Evolutionary conservation across 2,329 filamentous ascomycete genomes (phyloP).

Genomic region (Sclerotinia subarctica): DNA sequence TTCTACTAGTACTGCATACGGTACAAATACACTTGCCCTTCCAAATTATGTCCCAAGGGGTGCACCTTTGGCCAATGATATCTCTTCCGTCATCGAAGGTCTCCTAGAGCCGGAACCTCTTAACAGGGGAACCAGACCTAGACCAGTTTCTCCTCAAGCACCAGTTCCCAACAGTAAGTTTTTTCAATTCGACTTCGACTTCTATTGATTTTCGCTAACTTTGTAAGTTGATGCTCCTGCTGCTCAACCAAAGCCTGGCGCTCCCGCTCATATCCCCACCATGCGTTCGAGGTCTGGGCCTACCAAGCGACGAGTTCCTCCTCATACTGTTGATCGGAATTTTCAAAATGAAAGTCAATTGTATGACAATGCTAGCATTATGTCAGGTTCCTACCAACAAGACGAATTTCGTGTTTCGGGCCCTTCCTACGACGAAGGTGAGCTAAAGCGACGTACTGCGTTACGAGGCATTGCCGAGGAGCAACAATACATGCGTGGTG

Average conservation of each 20-base stretch:
- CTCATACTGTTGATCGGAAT: constrained; percentile 27
- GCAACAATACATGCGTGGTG: constrained; percentile 18
- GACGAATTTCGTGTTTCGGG: constrained; percentile 16
- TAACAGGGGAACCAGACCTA: background rate
- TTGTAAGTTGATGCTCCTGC: background rate
- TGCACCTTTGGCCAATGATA: constrained; percentile 23
- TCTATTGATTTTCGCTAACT: background rate
- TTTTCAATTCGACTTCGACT: background rate
- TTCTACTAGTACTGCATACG: constrained; percentile 34
- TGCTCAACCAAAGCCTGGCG: background rate
- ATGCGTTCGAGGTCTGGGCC: constrained; percentile 11
- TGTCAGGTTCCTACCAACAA: constrained; percentile 27
- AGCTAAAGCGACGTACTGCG: constrained; percentile 12
- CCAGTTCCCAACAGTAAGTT: constrained; percentile 7
- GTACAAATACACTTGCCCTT: constrained; percentile 30
- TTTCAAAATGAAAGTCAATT: constrained; percentile 41
- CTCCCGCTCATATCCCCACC: constrained; percentile 6
- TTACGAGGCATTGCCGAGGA: constrained; percentile 23
- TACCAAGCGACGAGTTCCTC: constrained; percentile 7
- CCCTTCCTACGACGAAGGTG: constrained; percentile 18
- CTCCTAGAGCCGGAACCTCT: constrained; percentile 26
- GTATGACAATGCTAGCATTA: constrained; percentile 39
- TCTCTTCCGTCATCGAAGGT: constrained; percentile 25
- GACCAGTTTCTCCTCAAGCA: background rate
- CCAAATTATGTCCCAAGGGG: constrained; percentile 21